These are phyloP conservation scores for Eutypella sp. DNA, from an alignment of 2,329 filamentous ascomycete genomes.

Conservation along the genomic window DNA sequence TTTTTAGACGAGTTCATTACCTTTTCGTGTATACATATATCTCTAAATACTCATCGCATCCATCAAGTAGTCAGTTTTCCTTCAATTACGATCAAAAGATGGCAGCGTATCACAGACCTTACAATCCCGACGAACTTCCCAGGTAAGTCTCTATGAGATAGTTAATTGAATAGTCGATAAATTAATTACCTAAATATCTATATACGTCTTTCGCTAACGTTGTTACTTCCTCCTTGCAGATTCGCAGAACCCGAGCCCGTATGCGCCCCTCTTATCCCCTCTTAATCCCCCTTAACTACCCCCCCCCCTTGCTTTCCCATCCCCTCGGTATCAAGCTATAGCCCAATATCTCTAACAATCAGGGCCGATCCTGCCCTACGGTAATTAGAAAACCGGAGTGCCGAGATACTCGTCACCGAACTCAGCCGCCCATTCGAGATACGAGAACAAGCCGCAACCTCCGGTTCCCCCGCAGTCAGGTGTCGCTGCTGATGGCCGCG, in stretches of 20 bases:
- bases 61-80: too few relatives aligned
- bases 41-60: constrained; percentile 1
- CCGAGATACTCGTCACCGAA: constrained; percentile 6
- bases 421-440: constrained; percentile 31
- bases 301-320: constrained; percentile 1
- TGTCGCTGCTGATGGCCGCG: too few relatives aligned
- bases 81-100: constrained; percentile 43
- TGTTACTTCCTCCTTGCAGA: constrained; percentile 24
- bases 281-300: constrained; percentile 4
- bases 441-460: constrained; percentile 45
- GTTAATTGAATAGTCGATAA: too few relatives aligned
- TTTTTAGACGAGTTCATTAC: too few relatives aligned
- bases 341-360: too few relatives aligned
- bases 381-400: constrained; percentile 12
- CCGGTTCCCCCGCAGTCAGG: constrained; percentile 34
- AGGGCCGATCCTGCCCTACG: constrained; percentile 28
- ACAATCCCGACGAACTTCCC: constrained; percentile 92
- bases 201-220: constrained; percentile 8
- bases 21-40: not conserved
- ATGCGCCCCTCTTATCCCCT: constrained; percentile 21
- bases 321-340: constrained; percentile 3
- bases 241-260: constrained; percentile 48
- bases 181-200: not conserved
- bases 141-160: constrained; percentile 61
- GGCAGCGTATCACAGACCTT: constrained; percentile 91